These are phyloP conservation scores for Cryptosporidium parvum DNA, from an alignment of 169 alveolate species.

Conservation along the genomic window DNA sequence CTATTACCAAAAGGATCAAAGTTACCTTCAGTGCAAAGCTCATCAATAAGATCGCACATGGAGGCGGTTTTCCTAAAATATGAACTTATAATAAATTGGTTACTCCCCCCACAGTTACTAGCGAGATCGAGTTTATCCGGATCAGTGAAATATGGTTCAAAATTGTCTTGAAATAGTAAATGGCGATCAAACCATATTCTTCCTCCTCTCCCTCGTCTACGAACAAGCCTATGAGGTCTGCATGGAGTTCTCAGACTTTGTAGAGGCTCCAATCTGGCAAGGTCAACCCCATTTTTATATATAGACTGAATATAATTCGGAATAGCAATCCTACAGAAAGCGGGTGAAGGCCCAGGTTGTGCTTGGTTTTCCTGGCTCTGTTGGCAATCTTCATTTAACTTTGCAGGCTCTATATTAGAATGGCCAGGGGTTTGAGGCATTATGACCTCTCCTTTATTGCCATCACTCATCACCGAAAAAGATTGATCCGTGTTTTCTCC, in stretches of 20 bases:
- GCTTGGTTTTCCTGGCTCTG: slow-evolving; percentile 29
- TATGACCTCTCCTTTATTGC: neutral
- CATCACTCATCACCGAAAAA: neutral
- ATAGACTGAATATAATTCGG: slow-evolving; percentile 56
- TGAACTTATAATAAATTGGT: slow-evolving; percentile 42
- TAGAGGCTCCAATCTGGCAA: slow-evolving; percentile 42
- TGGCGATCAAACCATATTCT: slow-evolving; percentile 73
- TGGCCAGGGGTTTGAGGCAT: neutral
- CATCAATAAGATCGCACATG: slow-evolving; percentile 60
- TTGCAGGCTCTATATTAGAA: neutral
- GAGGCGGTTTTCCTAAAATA: slow-evolving; percentile 47
- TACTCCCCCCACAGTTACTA: slow-evolving; percentile 44
- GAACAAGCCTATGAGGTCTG: slow-evolving; percentile 58
- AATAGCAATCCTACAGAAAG: slow-evolving; percentile 42
- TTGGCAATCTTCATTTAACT: neutral
- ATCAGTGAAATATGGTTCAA: slow-evolving; percentile 58
- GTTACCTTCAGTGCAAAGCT: slow-evolving; percentile 57
- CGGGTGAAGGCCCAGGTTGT: slow-evolving; percentile 17
- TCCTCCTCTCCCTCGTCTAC: slow-evolving; percentile 73
- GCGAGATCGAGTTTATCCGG: slow-evolving; percentile 51
- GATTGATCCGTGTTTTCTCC: neutral
- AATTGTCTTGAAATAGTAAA: slow-evolving; percentile 10
- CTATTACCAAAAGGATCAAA: slow-evolving; percentile 62
- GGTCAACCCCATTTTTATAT: slow-evolving; percentile 60
- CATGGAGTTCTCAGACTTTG: slow-evolving; percentile 64